A percentile compares a stretch with the other conserved stretches of the same genome.
These are phyloP conservation scores for Cladosporium phlei DNA, from an alignment of 2,329 filamentous ascomycete species.

Conservation along the genomic window DNA sequence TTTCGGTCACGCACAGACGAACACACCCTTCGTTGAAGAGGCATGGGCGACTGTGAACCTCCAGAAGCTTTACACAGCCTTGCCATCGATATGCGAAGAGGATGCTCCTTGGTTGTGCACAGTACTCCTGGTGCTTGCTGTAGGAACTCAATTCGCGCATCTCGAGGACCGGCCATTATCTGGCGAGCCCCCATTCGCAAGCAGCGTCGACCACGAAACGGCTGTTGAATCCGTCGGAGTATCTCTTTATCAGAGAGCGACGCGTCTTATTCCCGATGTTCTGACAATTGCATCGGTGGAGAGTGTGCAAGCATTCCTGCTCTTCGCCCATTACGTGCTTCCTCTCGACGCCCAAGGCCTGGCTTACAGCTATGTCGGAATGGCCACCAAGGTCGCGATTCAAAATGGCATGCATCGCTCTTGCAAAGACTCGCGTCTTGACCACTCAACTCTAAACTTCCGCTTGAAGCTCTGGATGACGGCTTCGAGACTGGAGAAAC, in stretches of 20 bases:
- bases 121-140: conserved; percentile 40
- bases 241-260: conserved; percentile 53
- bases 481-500: no score
- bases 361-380: conserved; percentile 53
- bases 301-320: conserved; percentile 54
- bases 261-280: conserved; percentile 52
- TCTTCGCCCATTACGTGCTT: conserved; percentile 53
- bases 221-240: no score
- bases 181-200: conserved; percentile 53
- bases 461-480: no score
- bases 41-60: no score
- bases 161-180: neutral
- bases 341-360: conserved; percentile 54
- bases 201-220: no score
- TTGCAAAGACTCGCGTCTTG: no score
- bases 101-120: no score
- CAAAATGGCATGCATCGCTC: conserved; percentile 59
- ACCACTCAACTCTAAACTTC: no score
- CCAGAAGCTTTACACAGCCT: no score
- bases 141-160: conserved; percentile 43
- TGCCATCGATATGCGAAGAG: no score
- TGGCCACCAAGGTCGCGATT: conserved; percentile 54
- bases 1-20: no score
- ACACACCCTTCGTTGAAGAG: no score
- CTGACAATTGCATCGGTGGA: conserved; percentile 51